These are phyloP conservation scores for Lantana camara DNA, from an alignment of 257 asterid genomes.

Conservation along the genomic window DNA sequence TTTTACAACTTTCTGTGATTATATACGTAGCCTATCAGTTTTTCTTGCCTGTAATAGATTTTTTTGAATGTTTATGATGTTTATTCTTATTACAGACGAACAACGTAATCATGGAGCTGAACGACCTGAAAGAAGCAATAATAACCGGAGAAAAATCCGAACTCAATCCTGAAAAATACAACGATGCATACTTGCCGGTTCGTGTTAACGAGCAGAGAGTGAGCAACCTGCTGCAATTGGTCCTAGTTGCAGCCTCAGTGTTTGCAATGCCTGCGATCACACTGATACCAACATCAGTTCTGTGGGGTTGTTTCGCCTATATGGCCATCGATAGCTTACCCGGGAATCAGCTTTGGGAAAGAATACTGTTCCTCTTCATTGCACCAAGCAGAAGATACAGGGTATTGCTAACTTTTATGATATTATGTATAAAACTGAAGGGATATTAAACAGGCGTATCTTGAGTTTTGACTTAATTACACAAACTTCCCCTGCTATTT, in stretches of 20 bases:
- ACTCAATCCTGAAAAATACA: constrained; percentile 49
- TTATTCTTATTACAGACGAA: constrained; percentile 22
- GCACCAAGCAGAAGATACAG: constrained; percentile 53
- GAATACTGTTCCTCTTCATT: constrained; percentile 49
- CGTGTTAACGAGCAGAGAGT: constrained; percentile 70
- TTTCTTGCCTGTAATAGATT: too few relatives aligned
- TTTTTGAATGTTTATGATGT: too few relatives aligned
- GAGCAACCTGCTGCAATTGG: constrained; percentile 64
- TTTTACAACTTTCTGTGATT: too few relatives aligned
- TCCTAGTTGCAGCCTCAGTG: constrained; percentile 50
- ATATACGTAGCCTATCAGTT: too few relatives aligned
- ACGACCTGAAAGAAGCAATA: constrained; percentile 53
- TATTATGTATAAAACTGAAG: too few relatives aligned
- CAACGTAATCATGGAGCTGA: constrained; percentile 42
- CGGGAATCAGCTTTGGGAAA: constrained; percentile 67
- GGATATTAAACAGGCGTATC: too few relatives aligned
- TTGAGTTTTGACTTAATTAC: too few relatives aligned
- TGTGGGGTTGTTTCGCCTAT: constrained; percentile 69
- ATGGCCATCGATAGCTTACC: constrained; percentile 77
- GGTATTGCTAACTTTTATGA: constrained; percentile 55
- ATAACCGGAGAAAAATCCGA: constrained; percentile 27
- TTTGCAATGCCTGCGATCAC: constrained; percentile 55
- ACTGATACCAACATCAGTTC: constrained; percentile 59
- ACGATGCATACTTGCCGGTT: constrained; percentile 58
- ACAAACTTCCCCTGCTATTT: too few relatives aligned